Evolutionary conservation across 1,284 basidiomycete genomes (phyloP), one percentile per base, ranked within the genome.

Genomic region (Pseudozyma thailandica): DNA sequence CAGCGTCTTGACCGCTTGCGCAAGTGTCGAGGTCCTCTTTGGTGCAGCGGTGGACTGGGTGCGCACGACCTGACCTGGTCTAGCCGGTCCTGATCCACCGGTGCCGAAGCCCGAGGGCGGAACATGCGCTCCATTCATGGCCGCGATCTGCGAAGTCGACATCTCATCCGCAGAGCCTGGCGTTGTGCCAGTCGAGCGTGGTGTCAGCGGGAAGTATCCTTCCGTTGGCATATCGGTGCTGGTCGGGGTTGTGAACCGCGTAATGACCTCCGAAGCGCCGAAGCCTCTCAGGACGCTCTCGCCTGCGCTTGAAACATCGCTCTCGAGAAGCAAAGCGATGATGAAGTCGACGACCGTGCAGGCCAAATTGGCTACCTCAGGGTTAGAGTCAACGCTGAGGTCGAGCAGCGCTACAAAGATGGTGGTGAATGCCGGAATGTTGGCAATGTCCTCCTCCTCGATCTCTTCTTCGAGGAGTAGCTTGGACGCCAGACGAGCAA

Each of bases 261-360:
- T 68, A 50, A 50, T 69, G 25, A 46, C 71, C 75, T 75, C 58
- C 5, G 48, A 30, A n/a, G 64, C 43, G 20, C 64, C 61, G 30
- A 72, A 42, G 12, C 65, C 65, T 31, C 57, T 51, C 48, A 68
- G 46, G 9, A 59, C 47, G 37, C 60, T 73, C 51, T 68, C 71
- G 6, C 50, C 63, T 3, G 68, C 71, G 7, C 59, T 51, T 13
- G 89, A 88, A 79, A 98, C 93, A 0, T 93, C 90, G 15, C 92
- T 93, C 73, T 93, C 91, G 21, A 97, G 85, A 15, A 98, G 87
- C 12, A 94, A 87, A 0, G 93, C 93, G 83, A 92, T 89, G 75
- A 97, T 88, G 79, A 94, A 96, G 84, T 98, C 95, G 43, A 94
- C 88, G 20, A 97, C 90, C 0, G 92, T 95, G 78, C 92, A 90